Conservation (phyloP, 495 filamentous ascomycete species). For the Penicillium samsonianum region DNA sequence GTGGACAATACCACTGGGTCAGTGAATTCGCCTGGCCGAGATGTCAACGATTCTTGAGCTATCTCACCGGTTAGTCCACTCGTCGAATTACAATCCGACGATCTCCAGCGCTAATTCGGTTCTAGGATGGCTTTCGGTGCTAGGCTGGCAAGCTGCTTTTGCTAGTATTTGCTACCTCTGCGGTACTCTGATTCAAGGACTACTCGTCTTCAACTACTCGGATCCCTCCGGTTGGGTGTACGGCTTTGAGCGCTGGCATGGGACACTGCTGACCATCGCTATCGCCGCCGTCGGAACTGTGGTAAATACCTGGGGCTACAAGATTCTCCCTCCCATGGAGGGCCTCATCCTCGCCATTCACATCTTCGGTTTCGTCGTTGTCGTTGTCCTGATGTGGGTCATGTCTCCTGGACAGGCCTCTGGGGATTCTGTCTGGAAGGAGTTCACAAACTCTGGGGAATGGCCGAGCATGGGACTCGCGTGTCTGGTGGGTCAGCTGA, state of each 20-base stretch:
- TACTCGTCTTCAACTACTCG: slow-evolving; percentile 50
- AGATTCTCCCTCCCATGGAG: slow-evolving; percentile 43
- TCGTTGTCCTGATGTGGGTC: slow-evolving; percentile 48
- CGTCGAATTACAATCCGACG: background rate
- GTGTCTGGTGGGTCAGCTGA: slow-evolving; percentile 45
- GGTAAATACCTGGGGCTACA: slow-evolving; percentile 45
- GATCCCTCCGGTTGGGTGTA: slow-evolving; percentile 31
- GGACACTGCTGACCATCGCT: slow-evolving; percentile 46
- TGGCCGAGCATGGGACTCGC: slow-evolving; percentile 48
- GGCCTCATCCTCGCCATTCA: slow-evolving; percentile 48
- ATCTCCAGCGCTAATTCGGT: background rate
- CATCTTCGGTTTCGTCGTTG: slow-evolving; percentile 50
- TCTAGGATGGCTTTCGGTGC: slow-evolving; percentile 48
- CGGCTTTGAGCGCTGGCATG: slow-evolving; percentile 39
- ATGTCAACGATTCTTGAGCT: slow-evolving; percentile 48
- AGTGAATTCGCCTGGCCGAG: slow-evolving; percentile 42
- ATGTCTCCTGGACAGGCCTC: slow-evolving; percentile 39
- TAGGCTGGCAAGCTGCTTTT: slow-evolving; percentile 49
- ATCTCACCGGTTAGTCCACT: slow-evolving; percentile 36
- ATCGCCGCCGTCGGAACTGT: slow-evolving; percentile 42
- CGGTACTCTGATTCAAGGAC: slow-evolving; percentile 49
- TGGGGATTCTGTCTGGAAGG: slow-evolving; percentile 41
- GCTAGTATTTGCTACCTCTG: slow-evolving; percentile 41
- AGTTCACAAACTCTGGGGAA: slow-evolving; percentile 48
- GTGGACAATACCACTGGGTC: slow-evolving; percentile 55